These are phyloP conservation scores for Cladosporium sphaerospermum DNA, from an alignment of 2,329 filamentous ascomycete species.

Conservation along the genomic window DNA sequence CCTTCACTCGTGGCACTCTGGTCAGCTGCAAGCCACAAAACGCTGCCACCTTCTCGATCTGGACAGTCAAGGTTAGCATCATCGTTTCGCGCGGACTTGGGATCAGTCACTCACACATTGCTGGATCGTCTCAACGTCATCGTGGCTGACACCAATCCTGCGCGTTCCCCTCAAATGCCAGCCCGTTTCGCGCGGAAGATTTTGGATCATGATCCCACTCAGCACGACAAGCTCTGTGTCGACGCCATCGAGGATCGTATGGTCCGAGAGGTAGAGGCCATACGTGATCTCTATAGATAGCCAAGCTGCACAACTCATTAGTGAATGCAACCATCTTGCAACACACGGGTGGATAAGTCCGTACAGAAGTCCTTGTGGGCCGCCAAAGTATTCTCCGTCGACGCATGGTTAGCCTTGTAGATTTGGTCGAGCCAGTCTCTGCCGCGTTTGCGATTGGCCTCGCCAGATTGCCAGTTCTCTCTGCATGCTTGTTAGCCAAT, in stretches of 20 bases:
- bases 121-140: conserved; percentile 39
- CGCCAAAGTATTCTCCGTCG: conserved; percentile 34
- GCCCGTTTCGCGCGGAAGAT: conserved; percentile 45
- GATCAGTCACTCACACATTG: no score
- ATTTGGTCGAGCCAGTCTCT: conserved; percentile 52
- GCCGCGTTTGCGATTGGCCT: conserved; percentile 48
- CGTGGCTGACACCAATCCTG: conserved; percentile 42
- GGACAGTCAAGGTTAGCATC: conserved; percentile 2
- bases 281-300: conserved; percentile 52
- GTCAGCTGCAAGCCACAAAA: conserved; percentile 32
- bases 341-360: background rate
- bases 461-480: conserved; percentile 53
- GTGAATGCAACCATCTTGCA: background rate
- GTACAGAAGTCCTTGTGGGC: conserved; percentile 43
- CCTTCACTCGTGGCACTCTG: conserved; percentile 33
- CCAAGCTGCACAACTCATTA: conserved; percentile 35
- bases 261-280: conserved; percentile 52
- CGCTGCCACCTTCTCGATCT: conserved; percentile 34
- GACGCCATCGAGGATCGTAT: conserved; percentile 47
- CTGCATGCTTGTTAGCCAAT: conserved; percentile 16
- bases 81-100: no score
- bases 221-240: conserved; percentile 53
- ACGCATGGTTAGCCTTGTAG: conserved; percentile 46
- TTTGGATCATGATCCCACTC: conserved; percentile 53
- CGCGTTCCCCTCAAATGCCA: conserved; percentile 51